Conservation (phyloP, 106 monocot species). For the Dioscorea zingiberensis region DNA sequence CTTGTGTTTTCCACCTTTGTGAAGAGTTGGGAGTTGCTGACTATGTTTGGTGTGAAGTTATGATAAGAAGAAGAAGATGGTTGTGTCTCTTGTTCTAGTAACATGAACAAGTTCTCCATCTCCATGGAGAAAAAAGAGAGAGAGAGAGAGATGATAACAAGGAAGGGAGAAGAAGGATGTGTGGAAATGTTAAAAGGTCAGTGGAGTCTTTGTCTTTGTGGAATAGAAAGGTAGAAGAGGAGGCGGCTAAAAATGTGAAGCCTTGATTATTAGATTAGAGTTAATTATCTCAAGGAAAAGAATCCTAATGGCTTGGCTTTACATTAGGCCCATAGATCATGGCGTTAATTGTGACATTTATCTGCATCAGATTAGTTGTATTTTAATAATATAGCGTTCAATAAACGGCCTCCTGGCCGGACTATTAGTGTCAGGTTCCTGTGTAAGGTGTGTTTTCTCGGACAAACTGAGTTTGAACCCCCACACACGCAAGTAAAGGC, state of each 20-base stretch:
- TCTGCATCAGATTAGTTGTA: too few relatives aligned
- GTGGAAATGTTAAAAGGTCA: background rate
- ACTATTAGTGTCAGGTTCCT: too few relatives aligned
- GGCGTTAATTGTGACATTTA: too few relatives aligned
- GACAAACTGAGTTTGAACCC: too few relatives aligned
- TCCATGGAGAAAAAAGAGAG: conserved; percentile 10
- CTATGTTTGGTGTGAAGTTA: background rate
- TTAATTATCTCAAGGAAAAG: too few relatives aligned
- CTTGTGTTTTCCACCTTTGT: background rate
- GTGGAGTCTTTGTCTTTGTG: conserved; percentile 2
- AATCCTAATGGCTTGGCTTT: too few relatives aligned
- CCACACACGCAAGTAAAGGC: too few relatives aligned
- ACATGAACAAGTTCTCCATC: conserved; percentile 25
- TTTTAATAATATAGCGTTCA: too few relatives aligned
- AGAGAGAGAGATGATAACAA: background rate
- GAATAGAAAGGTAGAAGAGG: background rate
- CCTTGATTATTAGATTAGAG: too few relatives aligned
- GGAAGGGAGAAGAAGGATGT: background rate
- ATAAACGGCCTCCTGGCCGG: too few relatives aligned
- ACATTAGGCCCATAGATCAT: too few relatives aligned
- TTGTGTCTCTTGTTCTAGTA: conserved; percentile 13
- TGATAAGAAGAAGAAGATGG: conserved; percentile 24
- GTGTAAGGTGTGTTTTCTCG: too few relatives aligned
- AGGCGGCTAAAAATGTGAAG: background rate
- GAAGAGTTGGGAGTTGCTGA: conserved; percentile 6